A percentile compares a stretch with the other conserved stretches of the same genome.
These are phyloP conservation scores for Chaetomium strumarium DNA, from an alignment of 2,329 filamentous ascomycete species.

Conservation along the genomic window DNA sequence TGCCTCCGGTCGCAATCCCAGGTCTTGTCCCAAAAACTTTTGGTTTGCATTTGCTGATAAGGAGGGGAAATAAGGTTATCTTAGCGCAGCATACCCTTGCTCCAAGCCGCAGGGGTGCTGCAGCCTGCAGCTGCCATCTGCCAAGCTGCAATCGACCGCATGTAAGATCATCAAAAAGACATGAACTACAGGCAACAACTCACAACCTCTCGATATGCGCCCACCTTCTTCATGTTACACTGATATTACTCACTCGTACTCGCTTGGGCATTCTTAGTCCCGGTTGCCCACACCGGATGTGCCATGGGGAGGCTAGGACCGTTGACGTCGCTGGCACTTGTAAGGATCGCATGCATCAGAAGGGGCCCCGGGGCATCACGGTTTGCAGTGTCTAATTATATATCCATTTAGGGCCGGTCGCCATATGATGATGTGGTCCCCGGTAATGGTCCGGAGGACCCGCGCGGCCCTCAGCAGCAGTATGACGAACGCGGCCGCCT, in stretches of 20 bases:
- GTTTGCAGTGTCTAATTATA: not conserved
- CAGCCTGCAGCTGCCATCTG: too few species aligned
- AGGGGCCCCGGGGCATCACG: too few species aligned
- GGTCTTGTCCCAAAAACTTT: constrained; percentile 21
- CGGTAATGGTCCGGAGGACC: constrained; percentile 41
- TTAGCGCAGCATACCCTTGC: constrained; percentile 26
- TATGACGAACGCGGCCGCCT: constrained; percentile 53
- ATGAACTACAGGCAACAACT: not conserved
- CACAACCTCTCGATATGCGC: not conserved
- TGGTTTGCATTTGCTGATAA: constrained; percentile 18
- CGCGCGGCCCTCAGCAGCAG: constrained; percentile 39
- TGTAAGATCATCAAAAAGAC: not conserved
- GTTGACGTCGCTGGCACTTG: constrained; percentile 51
- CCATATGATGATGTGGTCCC: constrained; percentile 53
- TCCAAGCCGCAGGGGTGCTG: not conserved
- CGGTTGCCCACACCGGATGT: constrained; percentile 8
- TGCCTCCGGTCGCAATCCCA: constrained; percentile 8
- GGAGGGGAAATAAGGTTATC: constrained; percentile 32
- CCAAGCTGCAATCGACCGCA: too few species aligned
- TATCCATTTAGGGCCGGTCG: constrained; percentile 45
- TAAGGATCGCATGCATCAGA: constrained; percentile 30
- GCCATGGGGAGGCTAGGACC: constrained; percentile 51
- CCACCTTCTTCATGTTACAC: not conserved
- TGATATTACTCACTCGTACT: not conserved
- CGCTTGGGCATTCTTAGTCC: too few species aligned